Base-by-base conservation (phyloP, 1,284 basidiomycete species). In the Rhodotorula mucilaginosa region DNA sequence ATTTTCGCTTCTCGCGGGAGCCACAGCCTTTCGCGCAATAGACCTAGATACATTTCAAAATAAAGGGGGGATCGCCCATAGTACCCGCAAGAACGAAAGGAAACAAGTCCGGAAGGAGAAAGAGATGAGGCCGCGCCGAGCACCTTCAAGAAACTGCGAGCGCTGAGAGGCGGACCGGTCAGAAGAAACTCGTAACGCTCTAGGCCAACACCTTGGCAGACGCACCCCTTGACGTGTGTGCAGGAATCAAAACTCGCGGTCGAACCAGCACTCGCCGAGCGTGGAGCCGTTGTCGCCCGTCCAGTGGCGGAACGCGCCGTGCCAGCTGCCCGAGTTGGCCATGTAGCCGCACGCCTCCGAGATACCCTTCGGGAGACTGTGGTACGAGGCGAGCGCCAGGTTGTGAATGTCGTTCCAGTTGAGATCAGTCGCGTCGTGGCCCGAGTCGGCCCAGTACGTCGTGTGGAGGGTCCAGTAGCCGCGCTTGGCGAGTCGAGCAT, bases 301-400 rank as follows among this genome's bases (percentile, higher is more conserved):
- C 51, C 51, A 52, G 51, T 52, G 51, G n/a, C 51, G 51, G 51
- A 52, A 52, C 19, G 51, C 51, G 51, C 51, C 51, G 51, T 52
- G 51, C 51, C 51, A 52, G 12, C 23, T 52, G 51, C 51, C 51
- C 51, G 51, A 52, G 51, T 52, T 52, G 51, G 51, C 51, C 51
- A 52, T 52, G 51, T 52, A 52, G 21, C 51, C 51, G 13, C 51
- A 52, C 10, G n/a, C 23, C n/a, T 52, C 23, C 23, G 51, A 52
- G 23, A 52, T n/a, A 16, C 23, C 51, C 23, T n/a, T 52, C 51
- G 51, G 51, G 23, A 52, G 51, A 23, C 51, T 52, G 51, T n/a
- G 23, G 51, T 52, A 52, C 8, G 51, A 52, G 23, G 51, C 51
- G 23, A n/a, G 21, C 21, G 51, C 51, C 10, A 52, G 21, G 51